Conservation (phyloP, 1,284 basidiomycete genomes). For the Ceratobasidium theobromae region DNA sequence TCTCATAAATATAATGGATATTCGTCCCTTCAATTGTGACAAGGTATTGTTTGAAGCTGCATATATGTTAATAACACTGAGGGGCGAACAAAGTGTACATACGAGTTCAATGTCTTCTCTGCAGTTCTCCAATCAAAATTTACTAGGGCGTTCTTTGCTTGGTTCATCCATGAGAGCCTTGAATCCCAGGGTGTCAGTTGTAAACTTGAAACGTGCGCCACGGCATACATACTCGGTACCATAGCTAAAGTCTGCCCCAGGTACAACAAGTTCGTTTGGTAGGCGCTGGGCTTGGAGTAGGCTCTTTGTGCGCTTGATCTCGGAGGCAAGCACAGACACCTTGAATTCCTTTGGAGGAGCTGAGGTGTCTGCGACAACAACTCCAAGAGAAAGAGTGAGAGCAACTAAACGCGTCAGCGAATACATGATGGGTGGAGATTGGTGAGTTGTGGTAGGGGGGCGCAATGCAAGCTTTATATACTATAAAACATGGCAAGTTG, state of each 20-base stretch:
- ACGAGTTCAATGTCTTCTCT: constrained; percentile 19
- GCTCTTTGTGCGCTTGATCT: constrained; percentile 22
- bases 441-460: too few relatives aligned
- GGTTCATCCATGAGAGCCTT: constrained; percentile 16
- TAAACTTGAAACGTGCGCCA: too few relatives aligned
- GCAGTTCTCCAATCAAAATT: constrained; percentile 18
- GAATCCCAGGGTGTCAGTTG: not conserved
- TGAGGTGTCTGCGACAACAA: too few relatives aligned
- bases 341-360: too few relatives aligned
- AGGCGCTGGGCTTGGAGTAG: constrained; percentile 13
- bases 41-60: constrained; percentile 2
- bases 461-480: too few relatives aligned
- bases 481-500: too few relatives aligned
- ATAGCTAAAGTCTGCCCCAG: not conserved
- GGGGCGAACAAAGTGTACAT: not conserved
- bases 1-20: constrained; percentile 21
- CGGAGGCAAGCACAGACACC: not conserved
- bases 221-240: constrained; percentile 1
- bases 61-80: not conserved
- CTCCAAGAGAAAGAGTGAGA: too few relatives aligned
- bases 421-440: too few relatives aligned
- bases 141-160: not conserved
- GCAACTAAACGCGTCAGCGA: too few relatives aligned
- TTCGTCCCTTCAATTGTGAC: constrained; percentile 23
- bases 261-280: not conserved